phyloP scores from a whole-genome alignment of 495 filamentous ascomycete genomes.

The Trichoderma orchidacearum region DNA sequence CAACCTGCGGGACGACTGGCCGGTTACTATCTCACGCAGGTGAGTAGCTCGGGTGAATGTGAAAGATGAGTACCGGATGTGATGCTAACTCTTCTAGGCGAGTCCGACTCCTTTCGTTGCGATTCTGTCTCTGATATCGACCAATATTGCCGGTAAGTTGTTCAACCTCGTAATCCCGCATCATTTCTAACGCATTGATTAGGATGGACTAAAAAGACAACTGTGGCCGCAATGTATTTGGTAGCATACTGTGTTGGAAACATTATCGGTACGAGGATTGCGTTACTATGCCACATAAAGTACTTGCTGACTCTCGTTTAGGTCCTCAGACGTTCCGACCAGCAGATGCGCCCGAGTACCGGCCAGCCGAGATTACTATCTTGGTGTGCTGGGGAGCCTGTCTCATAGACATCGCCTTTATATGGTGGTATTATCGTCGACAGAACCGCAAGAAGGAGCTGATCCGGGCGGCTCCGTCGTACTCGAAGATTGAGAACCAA shows the following conservation, averaged over 20 bases:
- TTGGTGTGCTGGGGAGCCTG: conserved; percentile 46
- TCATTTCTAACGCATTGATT: not conserved
- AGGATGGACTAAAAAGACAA: conserved; percentile 60
- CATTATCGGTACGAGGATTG: conserved; percentile 5
- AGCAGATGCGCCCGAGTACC: conserved; percentile 21
- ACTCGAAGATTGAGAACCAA: conserved; percentile 36
- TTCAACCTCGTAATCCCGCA: too few species aligned
- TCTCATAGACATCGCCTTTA: conserved; percentile 27
- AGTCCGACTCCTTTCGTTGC: conserved; percentile 45
- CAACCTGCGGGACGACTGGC: not conserved
- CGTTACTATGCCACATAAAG: not conserved
- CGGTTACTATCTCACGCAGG: not conserved
- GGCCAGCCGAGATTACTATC: conserved; percentile 47
- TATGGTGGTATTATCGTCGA: conserved; percentile 33
- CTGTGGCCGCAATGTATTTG: conserved; percentile 55
- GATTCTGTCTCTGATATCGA: conserved; percentile 42
- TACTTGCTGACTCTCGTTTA: not conserved
- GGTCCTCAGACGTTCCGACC: conserved; percentile 35
- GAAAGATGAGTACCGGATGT: conserved; percentile 17
- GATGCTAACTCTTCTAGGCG: conserved; percentile 51
- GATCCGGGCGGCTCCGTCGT: conserved; percentile 20
- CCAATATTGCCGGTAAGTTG: conserved; percentile 44
- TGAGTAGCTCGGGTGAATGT: not conserved
- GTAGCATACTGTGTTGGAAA: conserved; percentile 52
- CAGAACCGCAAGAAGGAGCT: conserved; percentile 44